Percentiles rank a stretch among this genome's conserved stretches.
Evolutionary conservation across 2,329 filamentous ascomycete genomes (phyloP).

Genomic region (Lasiodiplodia theobromae): DNA sequence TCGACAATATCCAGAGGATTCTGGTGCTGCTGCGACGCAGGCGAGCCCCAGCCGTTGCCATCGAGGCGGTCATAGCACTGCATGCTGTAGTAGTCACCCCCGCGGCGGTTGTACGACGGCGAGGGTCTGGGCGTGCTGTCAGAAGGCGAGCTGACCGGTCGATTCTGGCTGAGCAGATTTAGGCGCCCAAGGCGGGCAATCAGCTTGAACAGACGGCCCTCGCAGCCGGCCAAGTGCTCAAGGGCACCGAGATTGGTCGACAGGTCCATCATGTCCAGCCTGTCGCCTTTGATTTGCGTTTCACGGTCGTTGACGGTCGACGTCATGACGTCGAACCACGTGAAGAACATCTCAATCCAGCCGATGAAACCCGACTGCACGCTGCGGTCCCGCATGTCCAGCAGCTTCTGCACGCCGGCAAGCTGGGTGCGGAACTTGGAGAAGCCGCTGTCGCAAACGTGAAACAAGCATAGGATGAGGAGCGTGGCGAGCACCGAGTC

Average conservation of each 20-base stretch:
- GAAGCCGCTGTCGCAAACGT: slow-evolving; percentile 91
- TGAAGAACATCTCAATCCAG: slow-evolving; percentile 94
- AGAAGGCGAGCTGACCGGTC: slow-evolving; percentile 51
- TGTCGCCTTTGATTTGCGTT: slow-evolving; percentile 73
- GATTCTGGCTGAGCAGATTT: slow-evolving; percentile 80
- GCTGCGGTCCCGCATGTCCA: slow-evolving; percentile 74
- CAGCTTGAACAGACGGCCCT: slow-evolving; percentile 84
- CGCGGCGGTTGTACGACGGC: slow-evolving; percentile 44
- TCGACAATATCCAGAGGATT: slow-evolving; percentile 57
- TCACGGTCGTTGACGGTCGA: slow-evolving; percentile 92
- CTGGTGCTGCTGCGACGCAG: slow-evolving; percentile 49
- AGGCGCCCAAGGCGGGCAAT: slow-evolving; percentile 83
- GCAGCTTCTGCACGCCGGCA: slow-evolving; percentile 88
- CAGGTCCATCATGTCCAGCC: slow-evolving; percentile 68
- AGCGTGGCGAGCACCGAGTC: slow-evolving; percentile 90
- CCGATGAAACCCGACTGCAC: slow-evolving; percentile 71
- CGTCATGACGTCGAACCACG: slow-evolving; percentile 92
- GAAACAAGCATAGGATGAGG: slow-evolving; percentile 86
- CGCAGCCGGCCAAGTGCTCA: slow-evolving; percentile 85
- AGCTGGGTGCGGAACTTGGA: slow-evolving; percentile 94
- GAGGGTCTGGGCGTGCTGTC: slow-evolving; percentile 44
- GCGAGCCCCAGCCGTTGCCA: slow-evolving; percentile 71
- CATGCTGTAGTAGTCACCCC: slow-evolving; percentile 59
- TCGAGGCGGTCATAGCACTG: slow-evolving; percentile 66
- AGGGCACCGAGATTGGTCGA: slow-evolving; percentile 73